Evolutionary conservation across 805 yeast species (phyloP), one percentile per base, ranked within the genome.

Genomic region (Candida morakotiae): DNA sequence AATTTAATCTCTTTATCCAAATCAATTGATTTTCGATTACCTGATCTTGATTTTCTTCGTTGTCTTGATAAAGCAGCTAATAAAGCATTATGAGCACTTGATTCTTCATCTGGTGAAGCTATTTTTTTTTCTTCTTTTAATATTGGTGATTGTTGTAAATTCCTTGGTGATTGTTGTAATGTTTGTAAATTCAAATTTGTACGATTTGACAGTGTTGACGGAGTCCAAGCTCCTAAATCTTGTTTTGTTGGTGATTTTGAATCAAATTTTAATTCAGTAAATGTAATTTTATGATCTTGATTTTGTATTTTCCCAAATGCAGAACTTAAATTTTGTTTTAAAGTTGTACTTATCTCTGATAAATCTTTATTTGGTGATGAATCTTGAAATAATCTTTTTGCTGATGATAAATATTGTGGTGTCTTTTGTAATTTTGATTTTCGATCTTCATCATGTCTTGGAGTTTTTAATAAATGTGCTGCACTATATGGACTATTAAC

Each of bases 21-120:
- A 13, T 18, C 28, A 7, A 17, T 10, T 24, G 35, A 25, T 7
- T 20, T 25, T n/a, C 29, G 23, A 27, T 23, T 16, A 21, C 36
- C 42, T 7, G 45, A 19, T 31, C 61, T 47, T 31, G 55, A 46
- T 35, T 52, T 53, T 28, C 56, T 46, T 24, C 38, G 48, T 41
- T 56, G 62, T 30, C 66, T 42, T n/a, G 61, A 53, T 13, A 66
- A 46, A 0, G 73, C 68, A 4, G 69, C 69, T 43, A 64, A 47
- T 28, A 67, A 55, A n/a, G 73, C 73, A 41, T 56, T 58, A 38
- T 67, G 73, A 3, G 73, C 73, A 46, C 70, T 64, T n/a, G 62
- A 51, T 41, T 67, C 71, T 38, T 60, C 69, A 34, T 64, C 64
- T 1, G 64, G 64, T 4, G 37, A 55, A 32, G 66, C 65, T 11